A percentile compares a stretch with the other conserved stretches of the same genome.
phyloP scores from a whole-genome alignment of 2,329 filamentous ascomycete genomes.

The Aspergillus awamori region DNA sequence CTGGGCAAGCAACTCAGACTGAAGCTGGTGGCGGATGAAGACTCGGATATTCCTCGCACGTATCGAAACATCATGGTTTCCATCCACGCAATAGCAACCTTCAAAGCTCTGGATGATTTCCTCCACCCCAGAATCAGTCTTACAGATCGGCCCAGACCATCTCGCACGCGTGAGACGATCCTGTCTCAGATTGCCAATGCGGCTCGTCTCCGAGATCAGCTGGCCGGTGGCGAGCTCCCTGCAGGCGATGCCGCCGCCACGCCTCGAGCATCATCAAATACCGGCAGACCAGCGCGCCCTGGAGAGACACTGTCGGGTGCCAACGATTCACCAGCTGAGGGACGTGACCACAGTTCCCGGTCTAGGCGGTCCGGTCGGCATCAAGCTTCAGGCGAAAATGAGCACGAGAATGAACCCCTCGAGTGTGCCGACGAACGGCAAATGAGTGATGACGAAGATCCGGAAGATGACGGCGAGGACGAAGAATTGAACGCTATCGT shows the following conservation, averaged over 20 bases:
- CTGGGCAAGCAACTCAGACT: constrained; percentile 92
- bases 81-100: constrained; percentile 96
- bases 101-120: constrained; percentile 96
- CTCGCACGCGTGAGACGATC: constrained; percentile 63
- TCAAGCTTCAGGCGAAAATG: constrained; percentile 59
- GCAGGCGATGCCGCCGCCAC: constrained; percentile 39
- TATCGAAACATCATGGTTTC: constrained; percentile 97
- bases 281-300: constrained; percentile 19
- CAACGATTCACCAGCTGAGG: constrained; percentile 48
- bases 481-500: constrained; percentile 80
- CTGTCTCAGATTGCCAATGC: constrained; percentile 75
- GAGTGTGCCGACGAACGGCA: constrained; percentile 94
- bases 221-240: constrained; percentile 32
- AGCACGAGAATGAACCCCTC: constrained; percentile 69
- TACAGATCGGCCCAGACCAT: constrained; percentile 70
- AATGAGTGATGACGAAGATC: constrained; percentile 67
- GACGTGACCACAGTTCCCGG: constrained; percentile 42
- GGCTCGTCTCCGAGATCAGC: constrained; percentile 60
- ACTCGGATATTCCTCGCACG: constrained; percentile 81
- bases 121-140: constrained; percentile 84
- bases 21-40: constrained; percentile 80
- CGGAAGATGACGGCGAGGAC: constrained; percentile 62
- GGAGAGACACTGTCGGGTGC: constrained; percentile 25
- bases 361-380: constrained; percentile 66
- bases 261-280: constrained; percentile 25